Evolutionary conservation across 768 basidiomycete genomes (phyloP).

Genomic region (Termitomyces sp.): DNA sequence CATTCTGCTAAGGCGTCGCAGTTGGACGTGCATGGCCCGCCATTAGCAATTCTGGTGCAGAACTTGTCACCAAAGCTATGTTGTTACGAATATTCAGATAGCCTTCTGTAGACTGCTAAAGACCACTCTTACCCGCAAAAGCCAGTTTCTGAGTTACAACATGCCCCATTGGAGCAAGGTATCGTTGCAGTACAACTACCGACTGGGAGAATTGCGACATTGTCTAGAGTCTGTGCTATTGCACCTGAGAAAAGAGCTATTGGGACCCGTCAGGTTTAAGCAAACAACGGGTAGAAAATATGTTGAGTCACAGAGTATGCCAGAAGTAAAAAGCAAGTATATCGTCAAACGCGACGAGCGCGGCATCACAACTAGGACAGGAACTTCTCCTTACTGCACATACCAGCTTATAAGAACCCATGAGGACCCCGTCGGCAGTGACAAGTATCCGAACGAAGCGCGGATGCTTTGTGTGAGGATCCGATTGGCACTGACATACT

Average conservation of each 20-base stretch:
- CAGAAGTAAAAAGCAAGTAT: background rate
- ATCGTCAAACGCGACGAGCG: background rate
- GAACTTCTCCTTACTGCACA: background rate
- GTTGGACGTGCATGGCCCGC: background rate
- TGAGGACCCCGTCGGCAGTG: background rate
- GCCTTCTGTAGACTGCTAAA: background rate
- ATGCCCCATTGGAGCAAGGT: slow-evolving; percentile 1
- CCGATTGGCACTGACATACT: too few relatives aligned
- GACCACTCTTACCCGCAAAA: background rate
- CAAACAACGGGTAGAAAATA: background rate
- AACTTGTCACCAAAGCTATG: background rate
- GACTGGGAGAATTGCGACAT: background rate
- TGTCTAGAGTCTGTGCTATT: background rate
- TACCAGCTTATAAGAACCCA: background rate
- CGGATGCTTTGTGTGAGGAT: background rate
- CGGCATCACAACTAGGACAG: background rate
- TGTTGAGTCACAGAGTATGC: background rate
- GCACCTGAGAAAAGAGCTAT: background rate
- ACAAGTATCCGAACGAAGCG: background rate
- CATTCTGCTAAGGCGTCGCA: slow-evolving; percentile 1
- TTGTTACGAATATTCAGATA: background rate
- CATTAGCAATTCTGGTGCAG: background rate
- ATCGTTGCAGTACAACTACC: background rate
- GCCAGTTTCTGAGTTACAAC: background rate
- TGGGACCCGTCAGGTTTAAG: background rate